phyloP scores from a whole-genome alignment of 352 stramenopile species.

The Pythium graminicola region DNA sequence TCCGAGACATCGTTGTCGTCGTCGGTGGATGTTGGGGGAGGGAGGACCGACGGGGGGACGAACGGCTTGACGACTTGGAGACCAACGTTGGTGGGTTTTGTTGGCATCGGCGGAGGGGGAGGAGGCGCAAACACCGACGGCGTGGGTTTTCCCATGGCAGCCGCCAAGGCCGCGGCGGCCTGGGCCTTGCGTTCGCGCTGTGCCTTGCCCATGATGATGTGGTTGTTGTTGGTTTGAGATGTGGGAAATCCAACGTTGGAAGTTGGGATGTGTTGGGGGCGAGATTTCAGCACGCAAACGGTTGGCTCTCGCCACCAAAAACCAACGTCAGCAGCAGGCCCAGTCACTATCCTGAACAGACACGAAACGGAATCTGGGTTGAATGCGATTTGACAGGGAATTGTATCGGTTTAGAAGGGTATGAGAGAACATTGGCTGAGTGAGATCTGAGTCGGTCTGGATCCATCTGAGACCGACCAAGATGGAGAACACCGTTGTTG shows the following conservation, averaged over 20 bases:
- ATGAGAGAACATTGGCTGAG: no score
- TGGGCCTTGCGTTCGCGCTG: constrained; percentile 55
- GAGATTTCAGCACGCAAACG: neutral
- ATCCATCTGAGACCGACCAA: no score
- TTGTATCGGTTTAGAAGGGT: no score
- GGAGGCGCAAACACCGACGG: constrained; percentile 29
- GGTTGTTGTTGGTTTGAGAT: constrained; percentile 1
- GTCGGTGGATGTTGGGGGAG: constrained; percentile 23
- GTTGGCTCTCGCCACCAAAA: no score
- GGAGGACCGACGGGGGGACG: constrained; percentile 5
- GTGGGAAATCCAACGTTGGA: neutral
- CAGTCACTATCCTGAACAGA: no score
- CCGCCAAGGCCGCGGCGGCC: constrained; percentile 36
- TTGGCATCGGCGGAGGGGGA: constrained; percentile 20
- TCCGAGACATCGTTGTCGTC: constrained; percentile 34
- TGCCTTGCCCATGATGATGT: constrained; percentile 58
- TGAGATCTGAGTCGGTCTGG: no score
- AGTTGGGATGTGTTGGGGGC: neutral
- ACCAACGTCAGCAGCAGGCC: no score
- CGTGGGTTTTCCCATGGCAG: constrained; percentile 27
- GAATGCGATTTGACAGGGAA: no score
- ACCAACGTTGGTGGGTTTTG: constrained; percentile 1
- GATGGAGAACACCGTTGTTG: no score
- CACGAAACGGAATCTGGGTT: no score
- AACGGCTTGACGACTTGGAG: constrained; percentile 4